Conservation (phyloP, 1,284 basidiomycete genomes). For the Naganishia sp. region DNA sequence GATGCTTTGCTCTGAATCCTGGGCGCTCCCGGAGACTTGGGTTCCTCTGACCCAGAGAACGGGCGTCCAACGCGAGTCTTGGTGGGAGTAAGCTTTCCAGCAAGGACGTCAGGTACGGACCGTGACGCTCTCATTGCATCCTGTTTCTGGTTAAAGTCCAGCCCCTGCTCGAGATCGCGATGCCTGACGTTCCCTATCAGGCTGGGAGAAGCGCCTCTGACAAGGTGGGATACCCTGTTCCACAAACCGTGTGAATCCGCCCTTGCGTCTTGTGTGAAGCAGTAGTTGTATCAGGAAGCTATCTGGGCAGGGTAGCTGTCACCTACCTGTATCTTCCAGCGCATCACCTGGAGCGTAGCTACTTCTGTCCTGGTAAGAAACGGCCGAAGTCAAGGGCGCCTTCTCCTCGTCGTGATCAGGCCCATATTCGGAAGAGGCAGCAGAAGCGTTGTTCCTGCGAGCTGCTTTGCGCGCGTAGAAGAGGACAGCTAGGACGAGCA, state of each 20-base stretch:
- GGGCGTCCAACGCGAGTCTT: not conserved
- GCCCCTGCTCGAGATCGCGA: not conserved
- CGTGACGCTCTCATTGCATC: not conserved
- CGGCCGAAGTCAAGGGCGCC: not conserved
- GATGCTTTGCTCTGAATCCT: not conserved
- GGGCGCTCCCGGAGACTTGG: slow-evolving; percentile 8
- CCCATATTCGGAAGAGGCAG: not conserved
- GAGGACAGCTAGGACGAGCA: slow-evolving; percentile 5
- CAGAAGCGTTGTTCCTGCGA: not conserved
- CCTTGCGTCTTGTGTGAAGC: not conserved
- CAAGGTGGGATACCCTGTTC: not conserved
- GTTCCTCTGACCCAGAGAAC: not conserved
- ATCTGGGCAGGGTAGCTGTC: not conserved
- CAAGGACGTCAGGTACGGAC: not conserved
- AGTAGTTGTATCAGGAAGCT: not conserved
- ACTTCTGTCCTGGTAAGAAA: not conserved
- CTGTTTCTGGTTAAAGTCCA: not conserved
- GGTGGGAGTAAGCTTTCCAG: not conserved
- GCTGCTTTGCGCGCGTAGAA: slow-evolving; percentile 6
- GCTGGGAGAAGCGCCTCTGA: not conserved
- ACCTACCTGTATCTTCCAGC: not conserved
- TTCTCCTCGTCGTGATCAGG: slow-evolving; percentile 2
- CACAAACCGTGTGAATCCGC: not conserved
- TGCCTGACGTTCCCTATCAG: not conserved
- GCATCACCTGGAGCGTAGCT: not conserved